Conservation (phyloP, 2,329 filamentous ascomycete species). For the Aspergillus sp. region DNA sequence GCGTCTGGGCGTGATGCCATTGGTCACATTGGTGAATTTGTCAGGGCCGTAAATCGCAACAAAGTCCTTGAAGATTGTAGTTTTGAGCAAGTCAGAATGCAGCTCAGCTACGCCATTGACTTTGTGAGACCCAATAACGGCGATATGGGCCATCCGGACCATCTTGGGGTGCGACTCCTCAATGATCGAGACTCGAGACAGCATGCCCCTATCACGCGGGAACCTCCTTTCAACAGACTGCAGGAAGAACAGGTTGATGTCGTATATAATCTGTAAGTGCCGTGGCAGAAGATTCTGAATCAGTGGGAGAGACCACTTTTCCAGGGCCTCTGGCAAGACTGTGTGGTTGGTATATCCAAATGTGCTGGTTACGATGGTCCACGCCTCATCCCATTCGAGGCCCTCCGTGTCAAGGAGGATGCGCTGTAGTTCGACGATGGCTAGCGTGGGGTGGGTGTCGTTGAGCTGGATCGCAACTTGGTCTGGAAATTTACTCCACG, state of each 20-base stretch:
- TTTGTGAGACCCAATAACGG: conserved; percentile 96
- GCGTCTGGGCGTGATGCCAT: conserved; percentile 88
- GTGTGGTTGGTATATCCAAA: conserved; percentile 99
- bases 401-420: conserved; percentile 85
- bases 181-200: conserved; percentile 86
- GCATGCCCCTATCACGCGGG: conserved; percentile 78
- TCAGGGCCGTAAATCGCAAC: conserved; percentile 89
- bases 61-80: conserved; percentile 99
- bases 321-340: conserved; percentile 87
- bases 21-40: conserved; percentile 98
- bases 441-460: conserved; percentile 92
- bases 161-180: conserved; percentile 96
- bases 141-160: conserved; percentile 93
- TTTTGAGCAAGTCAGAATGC: conserved; percentile 95
- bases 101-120: conserved; percentile 97
- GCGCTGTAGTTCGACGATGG: conserved; percentile 89
- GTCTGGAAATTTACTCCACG: conserved; percentile 86
- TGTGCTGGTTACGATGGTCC: conserved; percentile 65
- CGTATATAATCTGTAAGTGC: conserved; percentile 94
- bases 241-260: conserved; percentile 92
- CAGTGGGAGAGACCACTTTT: conserved; percentile 95
- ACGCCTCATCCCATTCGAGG: conserved; percentile 86
- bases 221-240: conserved; percentile 84
- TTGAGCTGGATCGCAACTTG: conserved; percentile 97
- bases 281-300: conserved; percentile 87